Evolutionary conservation across 495 filamentous ascomycete species (phyloP), one percentile per base, ranked within the genome.

Genomic region (Corynascus novoguineensis): DNA sequence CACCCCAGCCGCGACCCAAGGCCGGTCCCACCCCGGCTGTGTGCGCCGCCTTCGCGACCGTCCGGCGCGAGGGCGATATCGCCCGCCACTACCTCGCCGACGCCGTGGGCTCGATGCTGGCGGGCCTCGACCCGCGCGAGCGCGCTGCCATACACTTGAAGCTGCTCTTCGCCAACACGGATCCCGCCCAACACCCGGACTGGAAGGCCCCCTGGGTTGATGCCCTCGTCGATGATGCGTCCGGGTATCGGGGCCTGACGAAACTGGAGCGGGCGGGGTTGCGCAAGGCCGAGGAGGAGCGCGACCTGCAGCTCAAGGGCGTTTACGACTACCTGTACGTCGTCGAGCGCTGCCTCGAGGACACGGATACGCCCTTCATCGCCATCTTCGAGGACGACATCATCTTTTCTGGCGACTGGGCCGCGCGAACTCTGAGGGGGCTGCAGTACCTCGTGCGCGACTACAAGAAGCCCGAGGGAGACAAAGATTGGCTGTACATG

Each of bases 361-460:
- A 71, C 3, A 71, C 68, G 12, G 53, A 65, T 9, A 71, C 74
- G 15, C 69, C 72, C 4, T 78, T 77, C 50, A 73, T 75, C 17
- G 70, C 68, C 0, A 67, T 80, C 8, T 81, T 78, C 40, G 77
- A 78, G 63, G 76, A 75, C 53, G 73, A 78, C 50, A 73, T 80
- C 24, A 66, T 78, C 1, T 65, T 77, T 5, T 75, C 75, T 0
- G 72, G 72, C 15, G 76, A 75, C 15, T 80, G 75, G 77, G 59
- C 75, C 19, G 64, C 72, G 7, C 70, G 68, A 57, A 75, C 75
- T 0, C 50, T 75, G 19, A 66, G 69, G 12, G 70, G 69, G 15
- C 57, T 78, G 15, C 60, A 57, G 22, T 63, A 64, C 10, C 66
- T 78, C 17, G 63, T 59, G 22, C 37, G 61, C 11, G 63, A 63